Conservation (phyloP, 495 filamentous ascomycete genomes). For the Aspergillus incahuasiensis region DNA sequence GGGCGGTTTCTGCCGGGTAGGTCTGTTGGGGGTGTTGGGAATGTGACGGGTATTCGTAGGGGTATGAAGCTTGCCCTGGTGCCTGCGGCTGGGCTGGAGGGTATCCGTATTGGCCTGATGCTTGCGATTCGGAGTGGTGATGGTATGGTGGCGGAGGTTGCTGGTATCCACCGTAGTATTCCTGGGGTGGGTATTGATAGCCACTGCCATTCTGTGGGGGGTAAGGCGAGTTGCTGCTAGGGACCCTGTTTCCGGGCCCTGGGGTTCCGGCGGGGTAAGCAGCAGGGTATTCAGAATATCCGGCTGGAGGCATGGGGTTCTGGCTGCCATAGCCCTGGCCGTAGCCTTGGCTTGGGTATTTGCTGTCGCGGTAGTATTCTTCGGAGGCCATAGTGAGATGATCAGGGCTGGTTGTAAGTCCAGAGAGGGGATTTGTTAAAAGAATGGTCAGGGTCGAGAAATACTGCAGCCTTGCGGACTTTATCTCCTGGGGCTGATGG, state of each 20-base stretch:
- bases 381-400: neutral
- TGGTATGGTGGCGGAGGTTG: neutral
- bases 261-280: neutral
- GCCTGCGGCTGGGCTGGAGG: neutral
- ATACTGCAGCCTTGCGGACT: neutral
- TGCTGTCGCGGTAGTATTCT: slow-evolving; percentile 4
- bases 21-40: neutral
- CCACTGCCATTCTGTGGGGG: neutral
- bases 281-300: neutral
- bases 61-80: neutral
- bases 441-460: neutral
- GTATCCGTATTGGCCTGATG: neutral
- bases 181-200: neutral
- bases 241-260: neutral
- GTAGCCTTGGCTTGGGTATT: neutral
- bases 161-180: neutral
- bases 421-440: neutral
- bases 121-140: neutral
- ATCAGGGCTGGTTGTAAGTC: no score
- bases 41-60: neutral
- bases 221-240: no score
- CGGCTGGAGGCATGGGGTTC: neutral
- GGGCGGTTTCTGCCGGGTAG: neutral
- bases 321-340: neutral
- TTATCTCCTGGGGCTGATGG: neutral